Evolutionary conservation across 2,329 filamentous ascomycete species (phyloP).

Genomic region (Alternaria arbusti): DNA sequence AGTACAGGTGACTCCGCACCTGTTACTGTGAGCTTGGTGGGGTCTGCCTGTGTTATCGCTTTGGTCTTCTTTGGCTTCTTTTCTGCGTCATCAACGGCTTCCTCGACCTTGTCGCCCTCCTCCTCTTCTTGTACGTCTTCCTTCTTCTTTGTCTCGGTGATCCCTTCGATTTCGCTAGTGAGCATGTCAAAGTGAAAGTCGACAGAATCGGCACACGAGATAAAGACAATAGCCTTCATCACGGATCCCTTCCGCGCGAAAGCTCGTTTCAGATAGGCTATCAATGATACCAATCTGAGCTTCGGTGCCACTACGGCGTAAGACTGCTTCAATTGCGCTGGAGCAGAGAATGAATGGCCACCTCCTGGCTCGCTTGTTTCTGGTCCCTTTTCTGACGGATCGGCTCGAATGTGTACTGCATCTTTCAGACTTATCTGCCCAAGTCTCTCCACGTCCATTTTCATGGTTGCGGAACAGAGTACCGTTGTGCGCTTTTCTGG

Average conservation of each 20-base stretch:
- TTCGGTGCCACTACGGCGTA: constrained; percentile 90
- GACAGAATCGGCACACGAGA: constrained; percentile 95
- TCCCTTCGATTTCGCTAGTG: constrained; percentile 51
- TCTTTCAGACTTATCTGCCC: constrained; percentile 96
- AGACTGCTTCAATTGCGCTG: constrained; percentile 90
- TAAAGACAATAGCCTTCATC: constrained; percentile 97
- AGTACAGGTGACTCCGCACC: constrained; percentile 74
- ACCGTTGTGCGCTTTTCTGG: constrained; percentile 82
- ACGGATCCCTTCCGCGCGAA: constrained; percentile 89
- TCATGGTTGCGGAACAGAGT: constrained; percentile 95
- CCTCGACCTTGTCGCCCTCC: constrained; percentile 17
- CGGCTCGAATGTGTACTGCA: constrained; percentile 82
- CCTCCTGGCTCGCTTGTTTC: constrained; percentile 52
- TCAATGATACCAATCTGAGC: constrained; percentile 84
- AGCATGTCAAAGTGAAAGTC: constrained; percentile 95
- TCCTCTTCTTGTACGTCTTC: constrained; percentile 31
- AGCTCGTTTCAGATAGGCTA: constrained; percentile 81
- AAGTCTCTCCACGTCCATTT: constrained; percentile 92
- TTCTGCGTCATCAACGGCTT: constrained; percentile 13
- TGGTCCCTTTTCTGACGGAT: constrained; percentile 60
- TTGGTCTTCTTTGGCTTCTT: constrained; percentile 45
- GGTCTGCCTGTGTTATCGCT: constrained; percentile 49
- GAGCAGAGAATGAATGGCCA: constrained; percentile 74
- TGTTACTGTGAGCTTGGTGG: constrained; percentile 57
- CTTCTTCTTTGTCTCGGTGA: constrained; percentile 30